Evolutionary conservation across 345 rosid genomes (phyloP), one percentile per base, ranked within the genome.

Genomic region (Sonneratia caseolaris): DNA sequence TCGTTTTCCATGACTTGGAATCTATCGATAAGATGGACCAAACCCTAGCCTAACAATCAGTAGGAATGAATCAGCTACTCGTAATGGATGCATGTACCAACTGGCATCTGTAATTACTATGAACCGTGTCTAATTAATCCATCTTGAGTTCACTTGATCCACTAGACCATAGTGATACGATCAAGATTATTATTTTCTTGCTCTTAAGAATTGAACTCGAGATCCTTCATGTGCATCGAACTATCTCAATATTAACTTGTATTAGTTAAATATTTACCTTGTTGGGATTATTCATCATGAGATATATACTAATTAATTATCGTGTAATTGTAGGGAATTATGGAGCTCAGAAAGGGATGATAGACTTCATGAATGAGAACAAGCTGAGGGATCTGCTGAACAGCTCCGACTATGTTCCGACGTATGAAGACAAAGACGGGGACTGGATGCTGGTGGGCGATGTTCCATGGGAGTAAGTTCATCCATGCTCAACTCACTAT

Each of bases 381-480:
- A 92, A 84, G 85, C 81, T 86, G 27, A 77, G 74, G 86, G 96
- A 88, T 69, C 75, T 90, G 9, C 83, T 88, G 75, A 87, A 81
- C 75, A 83, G 81, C 69, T 85, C 90, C 72, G 95, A 92, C 64
- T 90, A 88, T 81, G 92, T 88, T 81, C 93, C 96, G 66, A 88
- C 95, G 70, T 92, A 92, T 69, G 92, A 92, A 80, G 98, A 92
- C 83, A 92, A 88, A 83, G 98, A 92, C 66, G 93, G 96, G 71
- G 98, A 92, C 64, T 92, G 96, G 97, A 92, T 92, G 97, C 93
- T 92, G 56, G 91, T 92, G 61, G 97, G 97, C 9, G 97, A 92
- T 79, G 98, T 92, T 61, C 98, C 98, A n/a, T 92, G 98, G 98
- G 82, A 86, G 98, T 92, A 82, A 68, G 86, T 22, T 10, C 45